Base-by-base conservation (phyloP, 140 eudicot genomes). In the Flaveria floridana region DNA sequence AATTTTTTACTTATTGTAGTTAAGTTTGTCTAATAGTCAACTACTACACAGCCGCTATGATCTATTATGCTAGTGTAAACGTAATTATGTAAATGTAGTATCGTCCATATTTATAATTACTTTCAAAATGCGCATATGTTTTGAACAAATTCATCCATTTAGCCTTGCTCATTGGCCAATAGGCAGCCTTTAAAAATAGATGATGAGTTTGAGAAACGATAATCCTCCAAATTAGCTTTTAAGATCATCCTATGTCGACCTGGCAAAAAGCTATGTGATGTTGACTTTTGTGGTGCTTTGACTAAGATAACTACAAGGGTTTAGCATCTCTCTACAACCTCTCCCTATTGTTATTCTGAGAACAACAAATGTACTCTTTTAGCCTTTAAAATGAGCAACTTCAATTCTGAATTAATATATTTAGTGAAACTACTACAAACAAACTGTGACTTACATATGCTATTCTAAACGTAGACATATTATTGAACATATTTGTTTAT, bases 21-120 rank as follows among this genome's bases (percentile, higher is more conserved):
- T 78, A 21, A 34, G 21, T 70, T 46, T 61, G 65, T 78, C 62
- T 26, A 47, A 78, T 48, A 19, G 34, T 23, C 57, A 62, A 68
- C 74, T 73, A 65, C 74, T 21, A 30, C 74, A 23, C 73, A 66
- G 57, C 65, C 62, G 3, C 56, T 72, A 62, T 67, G 69, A 64
- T 64, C 25, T 71, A 37, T 42, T 64, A 64, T 44, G 42, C 39
- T 12, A 53, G 53, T 5, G 11, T 65, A 30, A 52, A 12, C 7
- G 41, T 34, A 34, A 34, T 34, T 34, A 34, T 55, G 63, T 72
- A 47, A 51, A 23, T 19, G 52, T 1, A 21, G 44, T 20, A 28
- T 21, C 1, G 10, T 15, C 9, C 25, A 28, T 68, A 18, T n/a
- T 37, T 66, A 34, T 66, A 34, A 5, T 34, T 67, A 75, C 44